Conservation (phyloP, 2,329 filamentous ascomycete species). For the Neofusicoccum kwambonambiense region DNA sequence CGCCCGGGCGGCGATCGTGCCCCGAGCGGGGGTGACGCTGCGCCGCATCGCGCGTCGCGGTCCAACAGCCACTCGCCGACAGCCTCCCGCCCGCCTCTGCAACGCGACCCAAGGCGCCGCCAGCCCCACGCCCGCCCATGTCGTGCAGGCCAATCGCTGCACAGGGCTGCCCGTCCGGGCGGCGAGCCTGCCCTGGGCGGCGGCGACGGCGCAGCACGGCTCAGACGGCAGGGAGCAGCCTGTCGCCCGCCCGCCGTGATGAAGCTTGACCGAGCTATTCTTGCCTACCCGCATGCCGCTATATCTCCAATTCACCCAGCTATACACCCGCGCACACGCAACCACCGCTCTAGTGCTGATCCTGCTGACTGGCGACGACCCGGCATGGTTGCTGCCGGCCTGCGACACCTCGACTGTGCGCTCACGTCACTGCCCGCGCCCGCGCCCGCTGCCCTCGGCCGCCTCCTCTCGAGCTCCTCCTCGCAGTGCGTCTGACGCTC, state of each 20-base stretch:
- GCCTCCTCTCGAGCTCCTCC: background rate
- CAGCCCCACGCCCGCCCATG: constrained; percentile 7
- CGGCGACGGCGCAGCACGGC: constrained; percentile 1
- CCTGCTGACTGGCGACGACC: background rate
- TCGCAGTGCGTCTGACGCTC: background rate
- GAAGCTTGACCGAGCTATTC: constrained; percentile 10
- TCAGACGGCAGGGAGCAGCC: background rate
- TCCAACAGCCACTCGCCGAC: background rate
- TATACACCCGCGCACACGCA: background rate
- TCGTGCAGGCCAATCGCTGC: constrained; percentile 12
- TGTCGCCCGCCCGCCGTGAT: background rate
- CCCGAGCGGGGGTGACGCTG: background rate
- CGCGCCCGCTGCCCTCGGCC: background rate
- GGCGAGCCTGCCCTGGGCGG: no score
- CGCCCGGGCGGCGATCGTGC: background rate
- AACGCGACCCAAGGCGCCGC: background rate
- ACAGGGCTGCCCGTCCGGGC: background rate
- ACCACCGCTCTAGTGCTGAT: constrained; percentile 1
- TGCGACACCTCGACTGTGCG: background rate
- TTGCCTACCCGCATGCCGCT: background rate
- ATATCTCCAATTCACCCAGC: constrained; percentile 7
- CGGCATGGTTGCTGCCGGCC: background rate
- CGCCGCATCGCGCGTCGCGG: background rate
- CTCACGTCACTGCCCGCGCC: constrained; percentile 11
- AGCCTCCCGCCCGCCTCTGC: background rate